Base-by-base conservation (phyloP, 257 asterid species). In the Solanum bulbocastanum region DNA sequence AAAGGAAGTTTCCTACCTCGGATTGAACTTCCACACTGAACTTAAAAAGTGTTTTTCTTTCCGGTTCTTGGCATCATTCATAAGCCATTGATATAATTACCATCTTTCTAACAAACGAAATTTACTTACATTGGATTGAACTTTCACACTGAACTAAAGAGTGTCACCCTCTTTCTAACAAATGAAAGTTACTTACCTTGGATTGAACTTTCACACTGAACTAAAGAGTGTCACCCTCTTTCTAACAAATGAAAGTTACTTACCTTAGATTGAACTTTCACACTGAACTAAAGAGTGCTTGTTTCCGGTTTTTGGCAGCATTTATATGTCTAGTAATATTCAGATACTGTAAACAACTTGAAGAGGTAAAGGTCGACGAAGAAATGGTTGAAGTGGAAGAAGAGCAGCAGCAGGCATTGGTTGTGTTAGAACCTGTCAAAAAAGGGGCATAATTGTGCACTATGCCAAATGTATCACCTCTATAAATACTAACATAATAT, bases 271-370 rank as follows among this genome's bases (percentile, higher is more conserved):
- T 76, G 58, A 39, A 39, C 33, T 22, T 40, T 40, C 60, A 40
- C 8, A 39, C 36, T 40, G 62, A 40, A 78, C 65, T 78, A 42
- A 78, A 25, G 10, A 78, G 65, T 78, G 11, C 44, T 88, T 7
- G 0, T 4, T 60, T 91, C 14, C 0, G 83, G 4, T 86, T n/a
- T 89, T 88, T 93, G 44, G 96, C 98, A 97, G 99, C 93, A 86
- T 96, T 97, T 89, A 81, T 97, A 91, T 92, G 94, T 81, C 91
- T 96, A 32, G 99, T 96, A 88, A 88, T 96, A 89, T 87, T 95
- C n/a, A 93, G 96, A 92, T 96, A 94, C 85, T 91, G 90, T 71
- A 90, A 93, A 90, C 98, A 97, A 84, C 87, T 89, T 16, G 56
- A 88, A n/a, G 93, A 87, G 88, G 90, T 66, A 83, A 87, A 30